These are phyloP conservation scores for Amaranthus cruentus DNA, from an alignment of 148 eudicot species.

Conservation along the genomic window DNA sequence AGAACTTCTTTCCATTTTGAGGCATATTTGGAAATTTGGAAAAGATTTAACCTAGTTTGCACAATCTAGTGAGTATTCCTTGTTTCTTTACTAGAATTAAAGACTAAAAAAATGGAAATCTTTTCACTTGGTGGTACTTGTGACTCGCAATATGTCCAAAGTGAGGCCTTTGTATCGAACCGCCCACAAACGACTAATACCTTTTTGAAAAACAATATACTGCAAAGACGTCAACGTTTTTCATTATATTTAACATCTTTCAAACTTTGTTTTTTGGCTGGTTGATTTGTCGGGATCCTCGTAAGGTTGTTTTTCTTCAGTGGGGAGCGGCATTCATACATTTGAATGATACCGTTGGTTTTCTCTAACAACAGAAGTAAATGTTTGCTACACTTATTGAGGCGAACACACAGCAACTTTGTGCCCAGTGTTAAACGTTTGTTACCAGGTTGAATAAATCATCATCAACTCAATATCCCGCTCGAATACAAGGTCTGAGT, in stretches of 20 bases:
- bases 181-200: neutral
- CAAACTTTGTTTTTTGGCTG: neutral
- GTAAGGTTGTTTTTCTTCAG: neutral
- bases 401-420: neutral
- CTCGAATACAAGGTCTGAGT: too few species aligned
- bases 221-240: too few species aligned
- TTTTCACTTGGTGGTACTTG: too few species aligned
- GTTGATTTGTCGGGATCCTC: neutral
- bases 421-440: too few species aligned
- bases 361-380: neutral
- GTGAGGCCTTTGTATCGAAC: neutral
- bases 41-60: neutral
- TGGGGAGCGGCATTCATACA: neutral
- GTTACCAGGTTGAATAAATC: too few species aligned
- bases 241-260: too few species aligned
- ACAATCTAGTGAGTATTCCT: neutral
- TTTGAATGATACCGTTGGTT: neutral
- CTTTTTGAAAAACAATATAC: too few species aligned
- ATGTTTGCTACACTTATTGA: neutral
- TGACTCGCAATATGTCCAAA: neutral
- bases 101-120: too few species aligned
- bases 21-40: neutral
- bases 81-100: neutral
- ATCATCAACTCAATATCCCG: too few species aligned
- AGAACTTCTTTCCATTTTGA: neutral